A percentile compares a stretch with the other conserved stretches of the same genome.
Conservation (phyloP, 768 basidiomycete species). For the Inosperma sp. region DNA sequence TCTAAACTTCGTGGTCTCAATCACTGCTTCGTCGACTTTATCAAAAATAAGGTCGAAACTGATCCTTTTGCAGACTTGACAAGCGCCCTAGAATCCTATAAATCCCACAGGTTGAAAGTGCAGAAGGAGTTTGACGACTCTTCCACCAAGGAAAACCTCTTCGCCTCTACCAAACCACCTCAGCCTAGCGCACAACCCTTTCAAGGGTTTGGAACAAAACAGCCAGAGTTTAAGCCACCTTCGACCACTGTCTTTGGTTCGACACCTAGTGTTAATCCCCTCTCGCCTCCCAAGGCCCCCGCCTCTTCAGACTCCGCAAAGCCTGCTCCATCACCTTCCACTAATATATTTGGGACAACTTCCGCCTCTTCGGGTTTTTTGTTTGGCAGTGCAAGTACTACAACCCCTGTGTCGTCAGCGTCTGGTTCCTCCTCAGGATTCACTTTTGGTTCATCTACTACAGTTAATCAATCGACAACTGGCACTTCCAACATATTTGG, state of each 20-base stretch:
- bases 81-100: conserved; percentile 56
- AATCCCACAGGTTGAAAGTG: conserved; percentile 46
- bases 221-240: neutral
- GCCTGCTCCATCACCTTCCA: neutral
- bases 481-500: neutral
- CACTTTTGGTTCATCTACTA: neutral
- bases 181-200: neutral
- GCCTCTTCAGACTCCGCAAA: neutral
- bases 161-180: conserved; percentile 9
- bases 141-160: conserved; percentile 4
- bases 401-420: neutral
- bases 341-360: conserved; percentile 5
- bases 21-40: conserved; percentile 53
- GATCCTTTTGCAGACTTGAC: conserved; percentile 70
- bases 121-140: conserved; percentile 52
- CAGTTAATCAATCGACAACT: neutral
- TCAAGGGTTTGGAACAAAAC: neutral
- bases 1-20: conserved; percentile 72
- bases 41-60: conserved; percentile 54
- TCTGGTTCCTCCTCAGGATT: neutral
- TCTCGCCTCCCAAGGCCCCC: neutral
- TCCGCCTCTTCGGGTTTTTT: conserved; percentile 6
- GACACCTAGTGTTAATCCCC: conserved; percentile 6
- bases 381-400: neutral
- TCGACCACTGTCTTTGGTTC: neutral